These are phyloP conservation scores for Graphilbum fragrans DNA, from an alignment of 2,329 filamentous ascomycete genomes.

Conservation along the genomic window DNA sequence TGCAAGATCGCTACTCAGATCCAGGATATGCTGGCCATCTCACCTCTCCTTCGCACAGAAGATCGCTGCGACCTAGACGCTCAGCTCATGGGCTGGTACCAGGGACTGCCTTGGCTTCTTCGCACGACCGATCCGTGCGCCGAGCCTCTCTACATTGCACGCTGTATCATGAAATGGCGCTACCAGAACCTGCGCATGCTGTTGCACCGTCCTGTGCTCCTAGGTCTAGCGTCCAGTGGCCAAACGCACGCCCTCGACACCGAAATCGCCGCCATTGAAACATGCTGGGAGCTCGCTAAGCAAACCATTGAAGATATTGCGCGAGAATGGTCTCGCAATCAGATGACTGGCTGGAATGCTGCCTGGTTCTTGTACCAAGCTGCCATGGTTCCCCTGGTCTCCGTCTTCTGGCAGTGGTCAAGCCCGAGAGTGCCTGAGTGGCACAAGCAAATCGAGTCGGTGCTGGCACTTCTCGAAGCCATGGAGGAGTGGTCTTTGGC, in stretches of 20 bases:
- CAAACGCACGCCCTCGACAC: slow-evolving; percentile 40
- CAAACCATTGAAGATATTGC: slow-evolving; percentile 63
- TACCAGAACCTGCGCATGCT: slow-evolving; percentile 70
- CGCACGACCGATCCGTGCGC: slow-evolving; percentile 55
- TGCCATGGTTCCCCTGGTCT: slow-evolving; percentile 65
- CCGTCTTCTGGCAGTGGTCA: slow-evolving; percentile 55
- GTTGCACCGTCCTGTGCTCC: slow-evolving; percentile 59
- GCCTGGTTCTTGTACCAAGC: slow-evolving; percentile 77
- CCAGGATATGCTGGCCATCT: slow-evolving; percentile 61
- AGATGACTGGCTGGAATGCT: slow-evolving; percentile 71
- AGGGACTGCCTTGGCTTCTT: slow-evolving; percentile 54
- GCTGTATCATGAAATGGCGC: slow-evolving; percentile 71
- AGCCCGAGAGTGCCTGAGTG: slow-evolving; percentile 36
- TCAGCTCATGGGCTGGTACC: slow-evolving; percentile 61
- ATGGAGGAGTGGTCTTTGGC: slow-evolving; percentile 56
- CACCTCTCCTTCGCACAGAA: slow-evolving; percentile 52
- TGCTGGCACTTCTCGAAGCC: slow-evolving; percentile 47
- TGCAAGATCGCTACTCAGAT: slow-evolving; percentile 69
- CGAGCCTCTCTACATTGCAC: slow-evolving; percentile 56
- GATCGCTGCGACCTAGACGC: slow-evolving; percentile 56
- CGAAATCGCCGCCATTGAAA: slow-evolving; percentile 55
- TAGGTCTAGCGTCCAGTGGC: slow-evolving; percentile 49
- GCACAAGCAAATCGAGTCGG: slow-evolving; percentile 44
- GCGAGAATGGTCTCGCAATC: slow-evolving; percentile 56
- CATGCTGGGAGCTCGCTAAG: slow-evolving; percentile 57